Conservation (phyloP, 1,139 yeast species). For the Geotrichum phurueaensis region DNA sequence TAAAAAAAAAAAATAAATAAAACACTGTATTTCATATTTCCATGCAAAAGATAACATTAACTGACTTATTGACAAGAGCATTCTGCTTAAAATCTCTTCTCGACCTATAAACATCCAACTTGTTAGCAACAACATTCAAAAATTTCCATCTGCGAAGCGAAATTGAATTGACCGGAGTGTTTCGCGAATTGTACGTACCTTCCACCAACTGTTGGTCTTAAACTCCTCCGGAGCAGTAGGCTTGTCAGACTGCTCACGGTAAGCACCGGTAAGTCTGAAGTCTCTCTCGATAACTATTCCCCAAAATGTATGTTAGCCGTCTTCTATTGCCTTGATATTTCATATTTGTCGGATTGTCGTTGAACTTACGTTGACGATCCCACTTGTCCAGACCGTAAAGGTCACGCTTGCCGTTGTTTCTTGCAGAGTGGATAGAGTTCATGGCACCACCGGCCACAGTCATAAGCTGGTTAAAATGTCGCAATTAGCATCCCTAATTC, state of each 20-base stretch:
- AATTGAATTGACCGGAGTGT: neutral
- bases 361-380: slow-evolving; percentile 41
- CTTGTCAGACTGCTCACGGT: slow-evolving; percentile 62
- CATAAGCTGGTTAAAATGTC: slow-evolving; percentile 35
- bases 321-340: neutral
- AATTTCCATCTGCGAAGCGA: neutral
- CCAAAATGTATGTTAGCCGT: neutral
- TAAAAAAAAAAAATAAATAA: neutral
- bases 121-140: neutral
- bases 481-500: neutral
- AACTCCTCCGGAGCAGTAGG: slow-evolving; percentile 71
- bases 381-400: slow-evolving; percentile 56
- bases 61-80: neutral
- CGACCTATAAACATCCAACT: slow-evolving; percentile 4
- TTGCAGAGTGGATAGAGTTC: slow-evolving; percentile 43
- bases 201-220: slow-evolving; percentile 50
- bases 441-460: slow-evolving; percentile 50
- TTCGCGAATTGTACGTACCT: slow-evolving; percentile 22
- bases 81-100: slow-evolving; percentile 11
- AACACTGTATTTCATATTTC: neutral
- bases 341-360: neutral
- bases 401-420: slow-evolving; percentile 50
- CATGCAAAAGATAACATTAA: neutral
- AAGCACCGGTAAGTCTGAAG: slow-evolving; percentile 64
- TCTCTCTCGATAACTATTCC: slow-evolving; percentile 59